phyloP scores from a whole-genome alignment of 306 rosid species.

The Mucuna pruriens region DNA sequence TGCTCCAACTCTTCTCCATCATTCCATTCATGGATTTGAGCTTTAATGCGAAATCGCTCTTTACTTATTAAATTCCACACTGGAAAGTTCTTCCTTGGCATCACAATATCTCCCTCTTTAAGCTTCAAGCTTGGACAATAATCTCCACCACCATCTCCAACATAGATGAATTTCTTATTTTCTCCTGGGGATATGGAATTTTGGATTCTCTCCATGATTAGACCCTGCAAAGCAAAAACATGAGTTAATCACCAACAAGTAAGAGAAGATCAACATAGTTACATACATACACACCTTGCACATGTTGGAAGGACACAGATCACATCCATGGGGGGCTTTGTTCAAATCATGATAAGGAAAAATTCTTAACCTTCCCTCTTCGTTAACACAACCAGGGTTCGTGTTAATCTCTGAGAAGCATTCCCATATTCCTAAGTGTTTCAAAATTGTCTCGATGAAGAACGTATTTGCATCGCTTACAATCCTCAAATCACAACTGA shows the following conservation, averaged over 20 bases:
- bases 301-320: conserved; percentile 72
- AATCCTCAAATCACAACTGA: conserved; percentile 76
- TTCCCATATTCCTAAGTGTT: conserved; percentile 61
- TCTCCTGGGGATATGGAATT: background rate
- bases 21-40: conserved; percentile 64
- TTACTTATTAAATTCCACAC: conserved; percentile 64
- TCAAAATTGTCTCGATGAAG: conserved; percentile 70
- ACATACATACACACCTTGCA: conserved; percentile 64
- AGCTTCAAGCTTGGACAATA: conserved; percentile 70
- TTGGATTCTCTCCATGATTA: conserved; percentile 56
- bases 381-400: conserved; percentile 62
- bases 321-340: conserved; percentile 55
- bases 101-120: conserved; percentile 51
- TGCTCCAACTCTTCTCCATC: conserved; percentile 55
- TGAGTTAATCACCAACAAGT: too few species aligned
- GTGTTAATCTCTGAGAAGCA: conserved; percentile 75
- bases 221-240: conserved; percentile 43
- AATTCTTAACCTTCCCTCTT: conserved; percentile 60
- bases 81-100: conserved; percentile 74
- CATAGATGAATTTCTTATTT: conserved; percentile 60
- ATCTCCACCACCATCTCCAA: conserved; percentile 69
- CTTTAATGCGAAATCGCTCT: conserved; percentile 55
- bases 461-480: conserved; percentile 75
- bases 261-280: too few species aligned
- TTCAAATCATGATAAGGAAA: conserved; percentile 54